phyloP scores from a whole-genome alignment of 805 yeast genomes.

The Suhomyces kilbournensis region DNA sequence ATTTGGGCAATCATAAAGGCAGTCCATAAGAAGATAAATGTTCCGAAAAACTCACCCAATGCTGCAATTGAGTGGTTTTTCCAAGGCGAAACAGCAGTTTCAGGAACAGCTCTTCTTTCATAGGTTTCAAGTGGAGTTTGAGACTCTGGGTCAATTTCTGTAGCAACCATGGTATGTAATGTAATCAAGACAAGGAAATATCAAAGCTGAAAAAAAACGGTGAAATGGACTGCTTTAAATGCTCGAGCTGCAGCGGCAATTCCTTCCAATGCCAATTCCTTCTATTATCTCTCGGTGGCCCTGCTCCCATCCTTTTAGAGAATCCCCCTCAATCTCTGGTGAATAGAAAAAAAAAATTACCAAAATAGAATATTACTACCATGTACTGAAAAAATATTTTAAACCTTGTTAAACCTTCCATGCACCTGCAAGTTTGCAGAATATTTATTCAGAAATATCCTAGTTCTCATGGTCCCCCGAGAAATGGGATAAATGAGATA shows the following conservation, averaged over 20 bases:
- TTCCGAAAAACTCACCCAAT: slow-evolving; percentile 81
- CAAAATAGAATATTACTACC: not conserved
- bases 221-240: not conserved
- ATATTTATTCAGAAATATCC: not conserved
- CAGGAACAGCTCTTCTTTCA: slow-evolving; percentile 20
- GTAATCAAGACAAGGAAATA: not conserved
- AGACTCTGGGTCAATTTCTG: slow-evolving; percentile 25
- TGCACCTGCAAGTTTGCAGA: not conserved
- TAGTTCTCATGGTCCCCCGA: not conserved
- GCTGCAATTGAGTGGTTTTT: slow-evolving; percentile 64
- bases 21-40: slow-evolving; percentile 77
- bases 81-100: slow-evolving; percentile 14
- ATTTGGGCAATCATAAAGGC: slow-evolving; percentile 82
- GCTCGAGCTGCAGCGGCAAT: not conserved
- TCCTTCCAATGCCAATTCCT: not conserved
- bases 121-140: slow-evolving; percentile 25
- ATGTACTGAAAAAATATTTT: not conserved
- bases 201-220: not conserved
- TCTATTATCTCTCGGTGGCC: not conserved
- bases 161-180: slow-evolving; percentile 14
- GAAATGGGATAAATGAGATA: too few species aligned
- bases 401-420: not conserved
- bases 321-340: not conserved
- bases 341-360: not conserved
- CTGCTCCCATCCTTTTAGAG: not conserved